These are phyloP conservation scores for Boletus sp. DNA, from an alignment of 1,284 basidiomycete species.

Conservation along the genomic window DNA sequence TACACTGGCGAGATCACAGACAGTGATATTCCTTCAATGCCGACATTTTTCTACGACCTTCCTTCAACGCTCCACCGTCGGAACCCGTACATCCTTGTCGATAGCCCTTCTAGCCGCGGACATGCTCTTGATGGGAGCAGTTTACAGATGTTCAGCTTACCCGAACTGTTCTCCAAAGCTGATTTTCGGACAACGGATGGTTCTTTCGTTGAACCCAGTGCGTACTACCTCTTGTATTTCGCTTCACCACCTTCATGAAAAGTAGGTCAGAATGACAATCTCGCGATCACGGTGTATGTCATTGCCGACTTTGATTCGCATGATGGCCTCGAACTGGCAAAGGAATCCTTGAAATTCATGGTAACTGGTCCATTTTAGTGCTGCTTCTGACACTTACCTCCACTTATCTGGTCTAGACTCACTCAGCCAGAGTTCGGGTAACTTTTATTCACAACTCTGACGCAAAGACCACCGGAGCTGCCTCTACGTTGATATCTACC, in stretches of 20 bases:
- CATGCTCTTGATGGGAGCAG: constrained; percentile 10
- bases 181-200: constrained; percentile 14
- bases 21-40: constrained; percentile 46
- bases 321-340: constrained; percentile 54
- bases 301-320: constrained; percentile 76
- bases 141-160: constrained; percentile 26
- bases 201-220: constrained; percentile 28
- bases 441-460: constrained; percentile 66
- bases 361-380: constrained; percentile 39
- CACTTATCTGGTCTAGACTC: constrained; percentile 33
- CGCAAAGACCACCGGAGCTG: constrained; percentile 8
- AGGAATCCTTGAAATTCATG: constrained; percentile 61
- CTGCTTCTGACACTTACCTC: constrained; percentile 5
- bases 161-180: constrained; percentile 23
- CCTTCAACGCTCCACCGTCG: constrained; percentile 67
- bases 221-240: constrained; percentile 5
- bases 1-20: constrained; percentile 63
- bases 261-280: constrained; percentile 32
- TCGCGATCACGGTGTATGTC: constrained; percentile 58
- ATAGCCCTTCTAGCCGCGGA: constrained; percentile 21
- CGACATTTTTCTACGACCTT: constrained; percentile 87
- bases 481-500: constrained; percentile 15
- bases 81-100: constrained; percentile 67
- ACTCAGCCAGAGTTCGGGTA: constrained; percentile 45
- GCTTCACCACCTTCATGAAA: constrained; percentile 4